A percentile compares a stretch with the other conserved stretches of the same genome.
Conservation (phyloP, 1,284 basidiomycete genomes). For the Bjerkandera adusta region DNA sequence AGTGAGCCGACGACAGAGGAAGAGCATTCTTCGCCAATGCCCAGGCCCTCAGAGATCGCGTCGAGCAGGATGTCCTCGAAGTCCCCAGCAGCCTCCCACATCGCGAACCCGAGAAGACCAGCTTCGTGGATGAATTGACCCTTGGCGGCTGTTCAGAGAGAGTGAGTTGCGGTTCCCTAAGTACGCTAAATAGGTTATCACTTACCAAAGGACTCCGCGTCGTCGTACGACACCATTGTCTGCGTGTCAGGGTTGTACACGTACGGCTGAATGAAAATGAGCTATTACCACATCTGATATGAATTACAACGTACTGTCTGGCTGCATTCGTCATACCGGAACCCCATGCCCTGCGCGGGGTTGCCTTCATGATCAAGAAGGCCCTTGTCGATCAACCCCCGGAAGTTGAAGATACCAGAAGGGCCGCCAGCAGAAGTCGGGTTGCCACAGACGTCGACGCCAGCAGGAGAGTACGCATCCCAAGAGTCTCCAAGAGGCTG, state of each 20-base stretch:
- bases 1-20: too few species aligned
- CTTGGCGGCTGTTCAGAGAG: constrained; percentile 3
- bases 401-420: constrained; percentile 40
- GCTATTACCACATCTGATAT: neutral
- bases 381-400: constrained; percentile 38
- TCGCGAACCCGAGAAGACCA: constrained; percentile 49
- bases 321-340: constrained; percentile 44
- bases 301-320: constrained; percentile 38
- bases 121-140: constrained; percentile 30
- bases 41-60: constrained; percentile 8
- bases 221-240: constrained; percentile 41
- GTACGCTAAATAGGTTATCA: constrained; percentile 22
- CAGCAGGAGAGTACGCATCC: constrained; percentile 30
- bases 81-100: constrained; percentile 56
- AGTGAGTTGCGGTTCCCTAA: too few species aligned
- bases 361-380: constrained; percentile 38
- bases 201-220: constrained; percentile 37
- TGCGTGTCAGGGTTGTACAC: constrained; percentile 40
- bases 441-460: constrained; percentile 39
- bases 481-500: constrained; percentile 43
- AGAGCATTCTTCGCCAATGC: constrained; percentile 1
- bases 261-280: constrained; percentile 35
- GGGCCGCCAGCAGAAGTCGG: constrained; percentile 25
- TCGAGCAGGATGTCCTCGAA: constrained; percentile 40
- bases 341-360: constrained; percentile 37